phyloP scores from a whole-genome alignment of 345 rosid species.

The Litchi chinensis region DNA sequence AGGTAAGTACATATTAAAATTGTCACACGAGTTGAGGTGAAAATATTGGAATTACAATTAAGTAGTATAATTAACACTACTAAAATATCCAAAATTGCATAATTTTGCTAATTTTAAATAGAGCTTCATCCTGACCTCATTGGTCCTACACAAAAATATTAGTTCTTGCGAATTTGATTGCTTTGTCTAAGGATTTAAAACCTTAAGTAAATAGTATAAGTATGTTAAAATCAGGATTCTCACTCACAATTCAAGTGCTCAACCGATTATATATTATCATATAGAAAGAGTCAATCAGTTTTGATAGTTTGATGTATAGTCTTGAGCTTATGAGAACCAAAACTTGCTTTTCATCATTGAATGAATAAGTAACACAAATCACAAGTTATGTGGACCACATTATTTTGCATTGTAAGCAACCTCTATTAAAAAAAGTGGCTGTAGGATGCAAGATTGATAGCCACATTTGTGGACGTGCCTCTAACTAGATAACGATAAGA shows the following conservation, averaged over 20 bases:
- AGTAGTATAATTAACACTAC: no score
- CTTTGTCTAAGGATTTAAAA: not conserved
- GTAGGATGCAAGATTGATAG: not conserved
- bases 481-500: not conserved
- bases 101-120: not conserved
- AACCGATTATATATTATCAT: not conserved
- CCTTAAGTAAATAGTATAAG: no score
- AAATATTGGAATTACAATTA: not conserved
- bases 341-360: not conserved
- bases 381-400: not conserved
- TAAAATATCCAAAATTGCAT: not conserved
- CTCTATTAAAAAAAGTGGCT: not conserved
- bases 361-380: not conserved
- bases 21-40: no score
- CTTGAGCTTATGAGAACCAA: no score
- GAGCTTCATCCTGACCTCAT: not conserved
- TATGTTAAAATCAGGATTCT: no score
- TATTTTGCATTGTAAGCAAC: not conserved
- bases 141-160: not conserved
- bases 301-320: no score
- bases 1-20: not conserved
- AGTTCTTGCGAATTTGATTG: no score
- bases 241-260: no score
- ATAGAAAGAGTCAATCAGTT: not conserved
- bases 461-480: not conserved